These are phyloP conservation scores for Chlorella sp. DNA, from an alignment of 139 green algal genomes.

Conservation along the genomic window DNA sequence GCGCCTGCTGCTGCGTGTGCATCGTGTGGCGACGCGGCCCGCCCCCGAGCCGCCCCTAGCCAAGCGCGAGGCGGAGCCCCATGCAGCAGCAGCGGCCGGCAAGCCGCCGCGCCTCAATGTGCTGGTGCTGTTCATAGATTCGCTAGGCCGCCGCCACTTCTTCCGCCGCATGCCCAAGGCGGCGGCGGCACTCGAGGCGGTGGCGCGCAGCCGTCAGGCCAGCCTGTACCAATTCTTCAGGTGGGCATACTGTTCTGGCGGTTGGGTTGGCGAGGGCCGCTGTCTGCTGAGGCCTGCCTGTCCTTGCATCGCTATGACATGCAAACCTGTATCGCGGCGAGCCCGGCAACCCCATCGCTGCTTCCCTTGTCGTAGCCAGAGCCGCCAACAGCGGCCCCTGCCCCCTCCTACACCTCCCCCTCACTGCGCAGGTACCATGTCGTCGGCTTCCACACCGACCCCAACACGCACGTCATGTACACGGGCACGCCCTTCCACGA, in stretches of 20 bases:
- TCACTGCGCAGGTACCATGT: constrained; percentile 20
- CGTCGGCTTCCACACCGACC: constrained; percentile 10
- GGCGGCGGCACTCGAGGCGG: constrained; percentile 7
- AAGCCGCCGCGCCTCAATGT: neutral
- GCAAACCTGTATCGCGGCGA: too few relatives aligned
- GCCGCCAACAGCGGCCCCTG: too few relatives aligned
- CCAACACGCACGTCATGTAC: constrained; percentile 27
- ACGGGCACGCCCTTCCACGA: neutral
- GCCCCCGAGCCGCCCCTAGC: constrained; percentile 1
- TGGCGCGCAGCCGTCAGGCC: neutral
- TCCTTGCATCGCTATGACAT: too few relatives aligned
- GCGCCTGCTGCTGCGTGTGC: constrained; percentile 1
- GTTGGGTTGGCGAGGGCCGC: neutral
- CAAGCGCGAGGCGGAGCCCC: neutral
- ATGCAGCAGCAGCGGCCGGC: neutral
- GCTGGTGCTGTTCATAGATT: constrained; percentile 18
- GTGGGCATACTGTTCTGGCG: neutral
- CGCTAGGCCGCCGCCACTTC: constrained; percentile 18
- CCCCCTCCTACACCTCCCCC: neutral
- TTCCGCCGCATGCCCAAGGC: constrained; percentile 25
- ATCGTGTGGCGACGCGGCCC: neutral
- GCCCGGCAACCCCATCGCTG: too few relatives aligned
- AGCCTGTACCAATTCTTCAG: constrained; percentile 6
- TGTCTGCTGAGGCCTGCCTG: too few relatives aligned
- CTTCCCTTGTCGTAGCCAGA: neutral